Evolutionary conservation across 2,329 filamentous ascomycete species (phyloP), one percentile per base, ranked within the genome.

Genomic region (Fusarium gaditjirri): DNA sequence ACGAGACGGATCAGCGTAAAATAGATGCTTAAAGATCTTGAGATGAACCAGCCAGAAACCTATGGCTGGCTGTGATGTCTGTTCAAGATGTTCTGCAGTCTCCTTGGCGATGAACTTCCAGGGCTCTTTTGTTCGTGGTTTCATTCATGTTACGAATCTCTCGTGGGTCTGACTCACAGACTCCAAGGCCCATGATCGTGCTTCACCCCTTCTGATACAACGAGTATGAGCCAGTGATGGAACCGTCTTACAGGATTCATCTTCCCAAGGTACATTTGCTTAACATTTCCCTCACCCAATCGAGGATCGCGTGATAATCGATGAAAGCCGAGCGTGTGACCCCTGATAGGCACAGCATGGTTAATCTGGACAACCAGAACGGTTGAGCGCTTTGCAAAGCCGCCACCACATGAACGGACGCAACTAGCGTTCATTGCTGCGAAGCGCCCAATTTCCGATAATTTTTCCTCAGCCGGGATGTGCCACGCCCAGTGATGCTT

Each of bases 1-100:
- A 38, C 36, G 36, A 38, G 17, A 38, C 12, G 17, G 3, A 0
- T 55, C 75, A 8, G 81, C 75, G 9, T 81, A 69, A 63, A 79
- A 17, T 38, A 38, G 36, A 7, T 17, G 17, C 9, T 38, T 21
- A 6, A 38, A 21, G 17, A 38, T 38, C 36, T 19, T 11, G 36
- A 38, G 17, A 38, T 38, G 44, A n/a, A 66, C 62, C 1, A 66
- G 33, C 58, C 50, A 66, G 23, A 62, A 62, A 11, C 58, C 63
- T 10, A 56, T 25, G 19, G 58, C 58, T 29, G 39, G 43, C 21
- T 12, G 39, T 1, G 31, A 21, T 52, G 39, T 23, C 11, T 41
- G 36, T 17, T 21, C 1, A 38, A 38, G 17, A 19, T 38, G 17
- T 10, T 38, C 36, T 19, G 10, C 36, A 38, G 36, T 11, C 9